phyloP scores from a whole-genome alignment of 768 basidiomycete genomes.

The Boletus eberwhitei region DNA sequence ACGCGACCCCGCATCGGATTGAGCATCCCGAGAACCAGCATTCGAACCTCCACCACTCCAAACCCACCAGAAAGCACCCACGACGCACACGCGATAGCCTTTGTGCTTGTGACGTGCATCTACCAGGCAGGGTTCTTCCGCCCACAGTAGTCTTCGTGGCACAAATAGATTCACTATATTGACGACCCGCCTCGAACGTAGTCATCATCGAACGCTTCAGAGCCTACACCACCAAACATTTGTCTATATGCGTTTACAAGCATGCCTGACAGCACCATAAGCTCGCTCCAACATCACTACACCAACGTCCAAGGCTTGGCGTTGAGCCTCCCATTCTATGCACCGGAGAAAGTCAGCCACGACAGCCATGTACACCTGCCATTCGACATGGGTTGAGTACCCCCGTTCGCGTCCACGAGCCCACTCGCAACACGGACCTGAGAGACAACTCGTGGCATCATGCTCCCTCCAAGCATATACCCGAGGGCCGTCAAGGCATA shows the following conservation, averaged over 20 bases:
- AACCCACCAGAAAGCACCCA: no score
- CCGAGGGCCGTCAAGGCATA: neutral
- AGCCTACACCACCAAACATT: neutral
- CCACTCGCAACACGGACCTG: slow-evolving; percentile 3
- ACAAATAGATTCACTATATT: no score
- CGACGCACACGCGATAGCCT: no score
- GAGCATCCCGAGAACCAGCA: no score
- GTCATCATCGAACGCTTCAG: neutral
- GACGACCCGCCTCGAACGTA: no score
- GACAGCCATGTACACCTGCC: neutral
- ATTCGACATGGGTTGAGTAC: neutral
- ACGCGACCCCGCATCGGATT: no score
- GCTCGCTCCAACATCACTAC: neutral
- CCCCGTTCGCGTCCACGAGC: neutral
- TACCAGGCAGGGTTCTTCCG: no score
- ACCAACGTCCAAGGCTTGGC: neutral
- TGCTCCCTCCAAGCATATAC: neutral
- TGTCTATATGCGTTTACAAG: neutral
- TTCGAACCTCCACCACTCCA: no score
- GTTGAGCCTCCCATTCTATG: slow-evolving; percentile 10
- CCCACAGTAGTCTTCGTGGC: no score
- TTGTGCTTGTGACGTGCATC: no score
- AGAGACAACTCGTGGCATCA: neutral
- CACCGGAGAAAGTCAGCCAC: slow-evolving; percentile 5
- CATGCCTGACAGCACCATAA: neutral